phyloP scores from a whole-genome alignment of 2,329 filamentous ascomycete species.

The Elsinoe australis region DNA sequence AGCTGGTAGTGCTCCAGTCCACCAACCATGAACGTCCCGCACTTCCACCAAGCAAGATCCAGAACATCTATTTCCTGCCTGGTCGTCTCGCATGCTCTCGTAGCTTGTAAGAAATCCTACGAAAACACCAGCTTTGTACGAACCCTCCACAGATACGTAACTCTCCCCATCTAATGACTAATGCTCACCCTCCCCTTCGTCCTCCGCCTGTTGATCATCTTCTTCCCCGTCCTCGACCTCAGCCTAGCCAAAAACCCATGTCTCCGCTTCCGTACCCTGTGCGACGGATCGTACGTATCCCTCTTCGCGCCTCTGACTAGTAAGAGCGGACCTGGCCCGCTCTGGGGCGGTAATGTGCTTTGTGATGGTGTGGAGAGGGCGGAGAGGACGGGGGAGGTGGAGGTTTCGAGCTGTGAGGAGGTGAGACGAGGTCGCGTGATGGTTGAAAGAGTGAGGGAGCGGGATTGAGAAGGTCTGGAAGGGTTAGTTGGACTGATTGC shows the following conservation, averaged over 20 bases:
- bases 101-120: no score
- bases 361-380: slow-evolving; percentile 2
- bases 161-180: slow-evolving; percentile 46
- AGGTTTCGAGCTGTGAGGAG: not conserved
- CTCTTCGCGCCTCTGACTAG: slow-evolving; percentile 44
- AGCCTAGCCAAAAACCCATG: slow-evolving; percentile 53
- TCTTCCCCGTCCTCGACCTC: slow-evolving; percentile 46
- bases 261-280: slow-evolving; percentile 53
- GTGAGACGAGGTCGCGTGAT: not conserved
- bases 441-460: not conserved
- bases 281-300: slow-evolving; percentile 52
- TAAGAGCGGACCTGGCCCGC: no score
- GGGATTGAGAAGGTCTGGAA: not conserved
- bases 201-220: slow-evolving; percentile 47
- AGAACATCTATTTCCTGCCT: no score
- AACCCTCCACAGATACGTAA: no score
- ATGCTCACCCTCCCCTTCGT: slow-evolving; percentile 46
- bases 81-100: no score
- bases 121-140: no score
- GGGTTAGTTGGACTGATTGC: not conserved
- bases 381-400: slow-evolving; percentile 17
- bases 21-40: no score
- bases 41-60: no score
- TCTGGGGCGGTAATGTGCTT: no score
- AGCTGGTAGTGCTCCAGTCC: no score